phyloP scores from a whole-genome alignment of 371 early-diverging fungal species.

The Apophysomyces elegans region DNA sequence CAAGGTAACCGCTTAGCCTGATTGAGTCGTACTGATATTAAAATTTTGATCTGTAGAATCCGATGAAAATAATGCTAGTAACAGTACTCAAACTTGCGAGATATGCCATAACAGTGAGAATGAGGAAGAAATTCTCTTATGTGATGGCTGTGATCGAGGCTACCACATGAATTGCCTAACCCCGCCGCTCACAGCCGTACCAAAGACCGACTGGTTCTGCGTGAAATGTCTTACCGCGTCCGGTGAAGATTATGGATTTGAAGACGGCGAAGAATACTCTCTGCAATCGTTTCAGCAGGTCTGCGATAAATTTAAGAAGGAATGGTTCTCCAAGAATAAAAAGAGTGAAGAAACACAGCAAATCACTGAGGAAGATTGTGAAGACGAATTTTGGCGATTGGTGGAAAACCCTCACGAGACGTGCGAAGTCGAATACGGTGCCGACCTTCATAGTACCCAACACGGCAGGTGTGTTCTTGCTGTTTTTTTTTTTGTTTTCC shows the following conservation, averaged over 20 bases:
- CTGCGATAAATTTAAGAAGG: constrained; percentile 80
- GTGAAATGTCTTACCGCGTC: constrained; percentile 76
- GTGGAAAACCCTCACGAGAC: constrained; percentile 86
- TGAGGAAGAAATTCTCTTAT: constrained; percentile 74
- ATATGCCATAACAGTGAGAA: constrained; percentile 62
- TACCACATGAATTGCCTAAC: constrained; percentile 84
- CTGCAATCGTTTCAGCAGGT: constrained; percentile 81
- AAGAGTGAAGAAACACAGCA: constrained; percentile 26
- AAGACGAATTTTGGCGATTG: constrained; percentile 95
- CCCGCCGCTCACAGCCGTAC: constrained; percentile 70
- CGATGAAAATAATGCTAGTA: neutral
- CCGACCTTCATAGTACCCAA: constrained; percentile 89
- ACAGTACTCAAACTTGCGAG: constrained; percentile 58
- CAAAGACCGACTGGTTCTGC: constrained; percentile 88
- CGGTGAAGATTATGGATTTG: constrained; percentile 93
- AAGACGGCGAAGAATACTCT: constrained; percentile 81
- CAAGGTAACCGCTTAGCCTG: no score
- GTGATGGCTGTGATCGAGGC: constrained; percentile 87
- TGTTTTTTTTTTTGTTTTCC: neutral
- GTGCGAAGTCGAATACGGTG: constrained; percentile 95
- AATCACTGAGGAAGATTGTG: constrained; percentile 82
- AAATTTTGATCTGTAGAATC: neutral
- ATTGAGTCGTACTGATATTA: neutral
- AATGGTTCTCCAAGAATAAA: constrained; percentile 66
- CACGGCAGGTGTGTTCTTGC: constrained; percentile 75